Evolutionary conservation across 352 stramenopile species (phyloP).

Genomic region (Elongisporangium undulatum): DNA sequence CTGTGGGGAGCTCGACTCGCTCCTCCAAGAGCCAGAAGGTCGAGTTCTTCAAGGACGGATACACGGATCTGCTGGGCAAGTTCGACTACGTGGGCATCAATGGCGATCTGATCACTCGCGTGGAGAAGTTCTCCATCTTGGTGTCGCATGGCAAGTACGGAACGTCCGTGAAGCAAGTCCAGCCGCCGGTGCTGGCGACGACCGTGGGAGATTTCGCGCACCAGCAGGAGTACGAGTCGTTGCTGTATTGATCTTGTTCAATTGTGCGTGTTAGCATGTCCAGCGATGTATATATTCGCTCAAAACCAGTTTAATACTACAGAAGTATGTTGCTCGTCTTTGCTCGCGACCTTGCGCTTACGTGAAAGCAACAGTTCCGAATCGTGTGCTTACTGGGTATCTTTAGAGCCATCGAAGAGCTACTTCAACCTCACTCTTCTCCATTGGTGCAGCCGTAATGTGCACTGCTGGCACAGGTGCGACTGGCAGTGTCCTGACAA

Average conservation of each 20-base stretch:
- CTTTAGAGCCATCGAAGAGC: no score
- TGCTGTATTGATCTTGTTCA: slow-evolving; percentile 24
- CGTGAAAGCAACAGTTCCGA: not conserved
- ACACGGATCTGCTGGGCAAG: slow-evolving; percentile 67
- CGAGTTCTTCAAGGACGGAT: slow-evolving; percentile 82
- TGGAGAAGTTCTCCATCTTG: slow-evolving; percentile 48
- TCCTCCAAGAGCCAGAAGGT: slow-evolving; percentile 7
- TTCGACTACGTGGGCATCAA: slow-evolving; percentile 74
- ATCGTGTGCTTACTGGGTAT: not conserved
- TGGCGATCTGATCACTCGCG: slow-evolving; percentile 25
- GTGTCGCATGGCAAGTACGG: slow-evolving; percentile 41
- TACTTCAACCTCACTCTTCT: no score
- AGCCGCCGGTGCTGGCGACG: slow-evolving; percentile 35
- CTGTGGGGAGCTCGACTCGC: slow-evolving; percentile 7
- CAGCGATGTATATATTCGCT: no score
- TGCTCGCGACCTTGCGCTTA: not conserved
- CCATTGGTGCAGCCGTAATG: no score
- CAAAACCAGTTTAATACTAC: no score
- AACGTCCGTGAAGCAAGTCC: slow-evolving; percentile 32
- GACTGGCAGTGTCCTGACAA: no score
- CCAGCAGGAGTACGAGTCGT: slow-evolving; percentile 15
- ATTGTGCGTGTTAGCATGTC: no score
- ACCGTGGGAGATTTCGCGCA: slow-evolving; percentile 20
- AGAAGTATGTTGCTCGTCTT: not conserved
- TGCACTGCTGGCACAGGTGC: no score